phyloP scores from a whole-genome alignment of 208 protist species.

The Leishmania arabica region DNA sequence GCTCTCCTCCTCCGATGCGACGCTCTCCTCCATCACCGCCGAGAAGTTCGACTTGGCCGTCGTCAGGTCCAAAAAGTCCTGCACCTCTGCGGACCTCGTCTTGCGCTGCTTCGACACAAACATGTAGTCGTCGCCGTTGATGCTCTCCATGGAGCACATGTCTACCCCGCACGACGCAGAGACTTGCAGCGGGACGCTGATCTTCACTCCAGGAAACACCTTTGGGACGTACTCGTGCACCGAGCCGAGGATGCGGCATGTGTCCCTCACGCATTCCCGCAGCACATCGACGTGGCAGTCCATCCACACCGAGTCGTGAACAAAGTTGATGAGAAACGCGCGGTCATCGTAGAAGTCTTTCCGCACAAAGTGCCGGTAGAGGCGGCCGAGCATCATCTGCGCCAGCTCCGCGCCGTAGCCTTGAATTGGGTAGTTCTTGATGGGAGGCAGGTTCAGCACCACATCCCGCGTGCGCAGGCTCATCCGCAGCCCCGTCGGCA shows the following conservation, averaged over 20 bases:
- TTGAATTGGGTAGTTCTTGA: slow-evolving; percentile 93
- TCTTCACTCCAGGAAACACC: slow-evolving; percentile 68
- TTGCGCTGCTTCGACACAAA: slow-evolving; percentile 33
- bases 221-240: slow-evolving; percentile 77
- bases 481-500: slow-evolving; percentile 83
- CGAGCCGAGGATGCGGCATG: slow-evolving; percentile 57
- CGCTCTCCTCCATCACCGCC: slow-evolving; percentile 17
- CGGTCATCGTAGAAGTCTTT: slow-evolving; percentile 67
- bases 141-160: slow-evolving; percentile 78
- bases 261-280: slow-evolving; percentile 62
- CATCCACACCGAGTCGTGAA: slow-evolving; percentile 91
- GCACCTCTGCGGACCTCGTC: slow-evolving; percentile 19
- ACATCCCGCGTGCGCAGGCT: slow-evolving; percentile 77
- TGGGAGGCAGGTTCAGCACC: slow-evolving; percentile 75
- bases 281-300: slow-evolving; percentile 87
- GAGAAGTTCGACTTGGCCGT: slow-evolving; percentile 23
- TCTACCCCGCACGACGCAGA: slow-evolving; percentile 72
- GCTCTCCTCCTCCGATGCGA: slow-evolving; percentile 5
- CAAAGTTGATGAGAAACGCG: slow-evolving; percentile 85
- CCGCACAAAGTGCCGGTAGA: slow-evolving; percentile 72
- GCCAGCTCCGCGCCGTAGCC: slow-evolving; percentile 88
- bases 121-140: slow-evolving; percentile 50
- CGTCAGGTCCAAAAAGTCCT: slow-evolving; percentile 27
- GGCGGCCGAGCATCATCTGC: slow-evolving; percentile 90
- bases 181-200: slow-evolving; percentile 70